Conservation (phyloP, 73 alveolate genomes). For the Stentor coeruleus region DNA sequence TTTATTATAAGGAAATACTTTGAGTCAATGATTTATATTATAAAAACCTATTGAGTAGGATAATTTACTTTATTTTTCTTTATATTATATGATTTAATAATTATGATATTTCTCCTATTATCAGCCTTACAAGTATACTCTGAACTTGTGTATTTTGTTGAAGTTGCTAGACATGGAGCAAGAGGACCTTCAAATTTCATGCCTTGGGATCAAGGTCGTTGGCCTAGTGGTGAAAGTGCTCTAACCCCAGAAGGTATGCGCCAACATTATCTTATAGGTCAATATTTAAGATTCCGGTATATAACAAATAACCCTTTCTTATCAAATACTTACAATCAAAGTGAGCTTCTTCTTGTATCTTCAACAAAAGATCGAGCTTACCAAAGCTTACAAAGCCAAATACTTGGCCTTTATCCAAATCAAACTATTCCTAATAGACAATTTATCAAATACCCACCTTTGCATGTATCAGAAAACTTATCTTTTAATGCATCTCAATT, state of each 20-base stretch:
- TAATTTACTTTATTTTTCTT: no score
- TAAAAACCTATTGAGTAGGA: no score
- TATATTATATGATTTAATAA: no score
- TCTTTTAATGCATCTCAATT: background rate
- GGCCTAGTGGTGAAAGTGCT: background rate
- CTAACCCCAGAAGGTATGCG: slow-evolving; percentile 10
- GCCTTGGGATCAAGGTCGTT: slow-evolving; percentile 4
- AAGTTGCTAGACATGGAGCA: slow-evolving; percentile 15
- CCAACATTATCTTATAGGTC: slow-evolving; percentile 15
- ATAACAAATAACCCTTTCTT: slow-evolving; percentile 32
- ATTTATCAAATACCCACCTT: slow-evolving; percentile 35
- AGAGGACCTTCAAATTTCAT: background rate
- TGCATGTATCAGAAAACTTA: background rate
- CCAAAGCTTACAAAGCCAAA: slow-evolving; percentile 51
- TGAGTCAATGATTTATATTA: no score
- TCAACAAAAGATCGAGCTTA: slow-evolving; percentile 56
- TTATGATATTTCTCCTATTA: no score
- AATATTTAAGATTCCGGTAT: slow-evolving; percentile 43
- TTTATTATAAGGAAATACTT: no score
- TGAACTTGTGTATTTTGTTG: slow-evolving; percentile 3
- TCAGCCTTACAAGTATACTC: no score
- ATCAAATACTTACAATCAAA: slow-evolving; percentile 40
- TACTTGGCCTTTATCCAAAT: slow-evolving; percentile 52
- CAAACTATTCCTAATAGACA: slow-evolving; percentile 39
- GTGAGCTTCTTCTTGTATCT: slow-evolving; percentile 51